Evolutionary conservation across 2,329 filamentous ascomycete genomes (phyloP).

Genomic region (Kalaharituber pfeilii): DNA sequence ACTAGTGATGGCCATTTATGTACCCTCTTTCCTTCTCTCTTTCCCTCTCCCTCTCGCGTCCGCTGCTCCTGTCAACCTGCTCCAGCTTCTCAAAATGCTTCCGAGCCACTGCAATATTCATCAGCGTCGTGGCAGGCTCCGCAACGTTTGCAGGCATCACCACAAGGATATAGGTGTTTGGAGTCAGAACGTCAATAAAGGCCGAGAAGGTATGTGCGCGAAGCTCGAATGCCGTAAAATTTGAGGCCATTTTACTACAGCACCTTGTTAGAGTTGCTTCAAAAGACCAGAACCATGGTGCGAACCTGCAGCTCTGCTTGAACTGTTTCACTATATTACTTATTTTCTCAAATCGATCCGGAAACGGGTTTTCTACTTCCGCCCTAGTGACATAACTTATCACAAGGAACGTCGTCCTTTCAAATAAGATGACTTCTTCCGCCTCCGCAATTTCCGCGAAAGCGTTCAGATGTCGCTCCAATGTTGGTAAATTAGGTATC

Average conservation of each 20-base stretch:
- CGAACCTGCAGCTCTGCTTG: slow-evolving; percentile 50
- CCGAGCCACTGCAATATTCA: slow-evolving; percentile 21
- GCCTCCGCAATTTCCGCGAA: slow-evolving; percentile 77
- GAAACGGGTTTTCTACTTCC: slow-evolving; percentile 68
- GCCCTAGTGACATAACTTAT: slow-evolving; percentile 79
- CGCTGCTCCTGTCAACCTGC: slow-evolving; percentile 15
- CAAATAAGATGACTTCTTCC: slow-evolving; percentile 85
- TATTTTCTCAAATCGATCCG: slow-evolving; percentile 84
- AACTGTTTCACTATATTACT: slow-evolving; percentile 98
- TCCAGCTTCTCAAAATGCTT: slow-evolving; percentile 24
- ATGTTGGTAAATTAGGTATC: slow-evolving; percentile 79
- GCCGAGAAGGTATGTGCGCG: slow-evolving; percentile 54
- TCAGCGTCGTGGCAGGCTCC: slow-evolving; percentile 22
- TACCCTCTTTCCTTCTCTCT: slow-evolving; percentile 4
- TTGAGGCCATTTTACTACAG: slow-evolving; percentile 27
- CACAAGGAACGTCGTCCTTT: slow-evolving; percentile 86
- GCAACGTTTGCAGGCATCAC: slow-evolving; percentile 59
- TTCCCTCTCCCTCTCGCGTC: slow-evolving; percentile 3
- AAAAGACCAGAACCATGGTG: slow-evolving; percentile 27
- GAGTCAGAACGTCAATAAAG: slow-evolving; percentile 88
- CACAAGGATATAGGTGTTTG: slow-evolving; percentile 91
- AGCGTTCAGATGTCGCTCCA: slow-evolving; percentile 68
- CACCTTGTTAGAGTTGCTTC: slow-evolving; percentile 30
- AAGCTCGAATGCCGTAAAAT: slow-evolving; percentile 22
- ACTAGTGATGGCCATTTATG: background rate